Base-by-base conservation (phyloP, 2,329 filamentous ascomycete species). In the Sclerotinia nivalis region DNA sequence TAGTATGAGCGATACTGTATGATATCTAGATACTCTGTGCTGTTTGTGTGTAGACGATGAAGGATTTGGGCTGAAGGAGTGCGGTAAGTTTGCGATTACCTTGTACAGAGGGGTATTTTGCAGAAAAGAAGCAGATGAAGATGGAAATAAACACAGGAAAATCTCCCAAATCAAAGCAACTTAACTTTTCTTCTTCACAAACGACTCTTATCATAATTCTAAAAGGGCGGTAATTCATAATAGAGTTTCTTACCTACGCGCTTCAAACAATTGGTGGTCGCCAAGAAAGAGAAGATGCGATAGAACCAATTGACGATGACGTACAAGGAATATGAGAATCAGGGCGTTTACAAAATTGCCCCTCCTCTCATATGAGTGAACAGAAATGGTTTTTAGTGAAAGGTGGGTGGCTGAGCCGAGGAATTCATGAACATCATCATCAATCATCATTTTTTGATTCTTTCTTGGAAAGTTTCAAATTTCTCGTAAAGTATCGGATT, bases 271-370 rank as follows among this genome's bases (percentile, higher is more conserved):
- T 64, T 50, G 45, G 45, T 64, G 45, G 40, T 31, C n/a, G 60
- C 45, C 45, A 62, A 62, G 45, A 50, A 62, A 37, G 45, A 50
- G 20, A 50, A 37, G 22, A 50, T 49, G 12, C 10, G 25, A 45
- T 10, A 50, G 45, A 62, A 31, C 45, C 60, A 62, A 62, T 43
- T 62, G 60, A 34, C 22, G 45, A 64, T 64, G 60, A 64, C 60
- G 60, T 64, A 64, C 20, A 50, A 50, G 60, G 45, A 50, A 31
- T 37, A 31, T 12, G 4, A 20, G 25, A 64, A 37, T 64, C 60
- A 50, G 45, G 60, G 60, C 60, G 60, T 50, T 37, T 64, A 64
- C 28, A 0, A 49, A 43, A 6, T 62, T 62, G 59, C 59, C 59
- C 59, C 59, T 62, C 59, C 28, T 37, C 37, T 5, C 28, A 34